These are phyloP conservation scores for Linum lewisii DNA, from an alignment of 345 rosid species.

Conservation along the genomic window DNA sequence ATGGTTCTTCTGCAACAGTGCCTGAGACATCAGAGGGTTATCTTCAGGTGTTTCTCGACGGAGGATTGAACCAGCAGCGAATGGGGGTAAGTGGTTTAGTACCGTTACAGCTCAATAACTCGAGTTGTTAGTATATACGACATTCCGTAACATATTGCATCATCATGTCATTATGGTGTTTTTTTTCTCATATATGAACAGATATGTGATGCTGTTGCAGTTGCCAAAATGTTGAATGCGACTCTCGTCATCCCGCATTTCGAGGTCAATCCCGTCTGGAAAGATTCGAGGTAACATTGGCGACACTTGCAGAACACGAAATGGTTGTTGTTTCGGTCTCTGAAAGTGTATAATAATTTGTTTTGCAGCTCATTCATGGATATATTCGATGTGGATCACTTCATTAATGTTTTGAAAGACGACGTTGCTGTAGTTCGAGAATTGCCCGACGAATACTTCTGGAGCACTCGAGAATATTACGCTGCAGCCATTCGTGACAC, in stretches of 20 bases:
- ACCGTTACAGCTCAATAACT: no score
- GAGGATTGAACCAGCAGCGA: slow-evolving; percentile 94
- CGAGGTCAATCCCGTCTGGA: slow-evolving; percentile 28
- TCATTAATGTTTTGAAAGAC: slow-evolving; percentile 40
- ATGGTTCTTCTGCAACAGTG: slow-evolving; percentile 32
- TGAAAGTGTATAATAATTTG: slow-evolving; percentile 5
- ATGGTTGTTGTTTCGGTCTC: background rate
- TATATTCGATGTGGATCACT: slow-evolving; percentile 87
- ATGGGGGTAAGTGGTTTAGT: slow-evolving; percentile 64
- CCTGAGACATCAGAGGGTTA: slow-evolving; percentile 55
- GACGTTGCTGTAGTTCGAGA: slow-evolving; percentile 60
- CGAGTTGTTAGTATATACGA: no score
- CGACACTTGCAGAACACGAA: slow-evolving; percentile 9
- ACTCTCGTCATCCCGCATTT: slow-evolving; percentile 27
- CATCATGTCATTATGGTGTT: background rate
- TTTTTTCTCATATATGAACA: slow-evolving; percentile 1
- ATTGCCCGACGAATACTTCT: slow-evolving; percentile 48
- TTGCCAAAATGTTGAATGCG: slow-evolving; percentile 26
- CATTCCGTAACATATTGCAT: no score
- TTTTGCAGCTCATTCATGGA: slow-evolving; percentile 64
- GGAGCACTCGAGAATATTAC: slow-evolving; percentile 95
- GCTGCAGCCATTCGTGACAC: slow-evolving; percentile 88
- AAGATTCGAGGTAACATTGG: slow-evolving; percentile 46
- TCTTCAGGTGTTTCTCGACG: slow-evolving; percentile 90
- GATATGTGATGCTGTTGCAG: slow-evolving; percentile 29